Conservation (phyloP, 129 eudicot species). For the Flaveria robusta region DNA sequence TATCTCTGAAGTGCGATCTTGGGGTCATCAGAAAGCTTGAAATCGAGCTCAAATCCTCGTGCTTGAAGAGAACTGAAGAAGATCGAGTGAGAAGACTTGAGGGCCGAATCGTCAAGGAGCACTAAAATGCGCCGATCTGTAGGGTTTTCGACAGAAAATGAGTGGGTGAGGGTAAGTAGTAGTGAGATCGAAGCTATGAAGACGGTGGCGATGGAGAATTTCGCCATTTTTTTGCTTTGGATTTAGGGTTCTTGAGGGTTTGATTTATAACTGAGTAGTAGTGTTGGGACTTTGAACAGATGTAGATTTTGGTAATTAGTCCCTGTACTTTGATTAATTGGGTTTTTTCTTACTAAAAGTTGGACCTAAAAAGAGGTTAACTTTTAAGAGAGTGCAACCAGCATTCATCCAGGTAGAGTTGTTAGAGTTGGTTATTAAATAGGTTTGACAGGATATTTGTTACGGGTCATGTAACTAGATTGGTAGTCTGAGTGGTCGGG, state of each 20-base stretch:
- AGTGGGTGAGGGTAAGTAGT: slow-evolving; percentile 38
- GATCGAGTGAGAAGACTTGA: slow-evolving; percentile 80
- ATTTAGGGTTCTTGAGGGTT: slow-evolving; percentile 39
- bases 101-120: slow-evolving; percentile 68
- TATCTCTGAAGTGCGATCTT: slow-evolving; percentile 69
- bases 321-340: neutral
- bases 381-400: too few relatives aligned
- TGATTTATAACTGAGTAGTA: slow-evolving; percentile 23
- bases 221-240: slow-evolving; percentile 50
- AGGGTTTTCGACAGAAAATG: slow-evolving; percentile 73
- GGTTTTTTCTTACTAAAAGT: neutral
- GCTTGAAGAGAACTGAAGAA: slow-evolving; percentile 70
- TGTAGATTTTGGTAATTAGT: neutral
- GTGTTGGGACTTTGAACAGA: slow-evolving; percentile 13
- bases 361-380: too few relatives aligned
- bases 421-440: too few relatives aligned
- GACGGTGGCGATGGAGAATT: slow-evolving; percentile 33
- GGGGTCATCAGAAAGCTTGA: slow-evolving; percentile 84
- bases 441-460: too few relatives aligned
- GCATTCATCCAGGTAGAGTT: too few relatives aligned
- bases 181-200: slow-evolving; percentile 41
- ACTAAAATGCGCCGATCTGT: slow-evolving; percentile 78
- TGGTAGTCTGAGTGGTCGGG: too few relatives aligned
- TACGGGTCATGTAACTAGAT: too few relatives aligned
- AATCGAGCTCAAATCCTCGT: slow-evolving; percentile 78